phyloP scores from a whole-genome alignment of 257 asterid species.

The Capsicum baccatum region DNA sequence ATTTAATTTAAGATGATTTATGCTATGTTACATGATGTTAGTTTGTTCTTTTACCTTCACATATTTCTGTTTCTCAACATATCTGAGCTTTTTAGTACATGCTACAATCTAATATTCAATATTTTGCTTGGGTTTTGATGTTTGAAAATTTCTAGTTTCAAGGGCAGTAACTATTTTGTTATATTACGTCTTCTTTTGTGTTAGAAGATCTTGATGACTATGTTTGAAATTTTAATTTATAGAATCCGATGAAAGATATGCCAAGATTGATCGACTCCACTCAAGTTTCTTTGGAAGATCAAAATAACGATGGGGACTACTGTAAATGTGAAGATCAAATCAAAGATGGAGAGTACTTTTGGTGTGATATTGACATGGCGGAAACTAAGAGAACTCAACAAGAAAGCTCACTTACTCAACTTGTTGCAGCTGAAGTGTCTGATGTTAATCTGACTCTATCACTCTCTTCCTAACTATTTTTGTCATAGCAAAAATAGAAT shows the following conservation, averaged over 20 bases:
- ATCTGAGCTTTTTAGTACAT: background rate
- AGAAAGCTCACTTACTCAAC: background rate
- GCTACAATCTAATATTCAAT: background rate
- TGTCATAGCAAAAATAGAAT: background rate
- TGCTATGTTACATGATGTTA: too few species aligned
- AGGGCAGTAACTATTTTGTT: background rate
- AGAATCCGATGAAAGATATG: background rate
- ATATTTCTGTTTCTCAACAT: background rate
- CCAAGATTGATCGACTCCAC: background rate
- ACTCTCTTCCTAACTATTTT: background rate
- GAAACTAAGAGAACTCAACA: background rate
- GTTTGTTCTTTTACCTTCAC: background rate
- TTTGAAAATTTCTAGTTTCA: background rate
- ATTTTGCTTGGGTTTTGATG: background rate
- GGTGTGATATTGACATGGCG: background rate
- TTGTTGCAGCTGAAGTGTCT: background rate
- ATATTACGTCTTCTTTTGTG: background rate
- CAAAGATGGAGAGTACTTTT: background rate
- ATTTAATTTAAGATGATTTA: background rate
- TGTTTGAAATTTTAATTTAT: background rate
- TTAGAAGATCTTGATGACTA: background rate
- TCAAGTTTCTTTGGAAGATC: background rate
- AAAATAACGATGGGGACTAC: background rate
- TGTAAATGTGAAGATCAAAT: background rate
- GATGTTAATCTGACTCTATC: background rate